A percentile compares a stretch with the other conserved stretches of the same genome.
These are phyloP conservation scores for Quercus phellos DNA, from an alignment of 331 rosid genomes.

Conservation along the genomic window DNA sequence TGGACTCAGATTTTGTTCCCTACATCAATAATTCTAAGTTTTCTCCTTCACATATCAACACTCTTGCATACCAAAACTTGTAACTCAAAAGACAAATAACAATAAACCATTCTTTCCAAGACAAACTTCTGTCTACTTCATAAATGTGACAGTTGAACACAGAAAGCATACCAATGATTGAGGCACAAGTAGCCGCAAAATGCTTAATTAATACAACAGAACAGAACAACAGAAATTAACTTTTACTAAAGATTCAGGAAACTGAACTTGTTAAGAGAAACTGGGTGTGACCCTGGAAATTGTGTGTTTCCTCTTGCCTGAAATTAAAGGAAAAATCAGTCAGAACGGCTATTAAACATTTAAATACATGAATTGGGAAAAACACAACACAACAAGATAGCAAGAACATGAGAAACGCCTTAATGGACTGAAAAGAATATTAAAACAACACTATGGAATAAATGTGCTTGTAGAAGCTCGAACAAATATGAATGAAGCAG, in stretches of 20 bases:
- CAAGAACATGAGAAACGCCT: background rate
- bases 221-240: constrained; percentile 1
- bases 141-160: background rate
- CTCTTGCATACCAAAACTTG: background rate
- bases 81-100: background rate
- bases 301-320: constrained; percentile 77
- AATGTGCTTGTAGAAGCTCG: background rate
- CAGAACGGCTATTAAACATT: constrained; percentile 11
- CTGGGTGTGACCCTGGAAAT: constrained; percentile 96
- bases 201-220: constrained; percentile 1
- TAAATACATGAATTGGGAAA: constrained; percentile 13
- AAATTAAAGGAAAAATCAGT: constrained; percentile 29
- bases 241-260: background rate
- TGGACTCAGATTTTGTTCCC: too few species aligned
- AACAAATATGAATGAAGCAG: background rate
- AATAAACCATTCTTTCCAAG: background rate
- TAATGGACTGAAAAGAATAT: background rate
- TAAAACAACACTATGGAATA: background rate
- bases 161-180: background rate
- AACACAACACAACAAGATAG: background rate
- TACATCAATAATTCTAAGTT: background rate
- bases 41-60: background rate
- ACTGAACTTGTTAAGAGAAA: constrained; percentile 78
- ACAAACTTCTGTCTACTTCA: background rate
- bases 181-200: background rate